Conservation (phyloP, 345 rosid species). For the Rhizophora mangle region DNA sequence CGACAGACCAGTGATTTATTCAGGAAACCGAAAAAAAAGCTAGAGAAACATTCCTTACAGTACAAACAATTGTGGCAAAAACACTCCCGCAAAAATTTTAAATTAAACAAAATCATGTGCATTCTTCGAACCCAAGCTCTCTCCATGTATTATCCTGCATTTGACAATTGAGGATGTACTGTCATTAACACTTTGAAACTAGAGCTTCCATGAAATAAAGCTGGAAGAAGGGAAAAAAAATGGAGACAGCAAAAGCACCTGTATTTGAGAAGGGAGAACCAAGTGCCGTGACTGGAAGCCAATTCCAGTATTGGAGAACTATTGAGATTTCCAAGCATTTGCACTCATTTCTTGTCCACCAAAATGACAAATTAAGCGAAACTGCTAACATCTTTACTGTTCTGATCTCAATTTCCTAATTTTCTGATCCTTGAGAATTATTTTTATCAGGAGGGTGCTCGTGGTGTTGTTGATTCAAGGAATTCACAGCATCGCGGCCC, state of each 20-base stretch:
- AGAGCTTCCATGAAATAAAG: not conserved
- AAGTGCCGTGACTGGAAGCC: not conserved
- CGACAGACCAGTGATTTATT: no score
- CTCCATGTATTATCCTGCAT: conserved; percentile 29
- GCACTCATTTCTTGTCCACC: conserved; percentile 16
- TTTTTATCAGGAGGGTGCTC: conserved; percentile 18
- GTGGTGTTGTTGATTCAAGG: conserved; percentile 20
- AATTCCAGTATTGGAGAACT: not conserved
- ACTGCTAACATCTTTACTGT: not conserved
- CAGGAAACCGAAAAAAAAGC: not conserved
- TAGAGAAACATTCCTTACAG: not conserved
- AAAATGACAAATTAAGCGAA: conserved; percentile 1
- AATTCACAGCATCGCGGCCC: conserved; percentile 18
- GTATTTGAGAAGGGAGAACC: conserved; percentile 1
- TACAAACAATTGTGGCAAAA: not conserved
- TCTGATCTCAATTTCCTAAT: conserved; percentile 24
- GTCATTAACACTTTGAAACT: not conserved
- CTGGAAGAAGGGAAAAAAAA: no score
- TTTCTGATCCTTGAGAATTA: conserved; percentile 25
- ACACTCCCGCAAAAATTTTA: not conserved
- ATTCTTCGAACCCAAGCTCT: conserved; percentile 20
- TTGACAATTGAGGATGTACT: not conserved
- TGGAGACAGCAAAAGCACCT: conserved; percentile 11
- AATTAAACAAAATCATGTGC: conserved; percentile 21
- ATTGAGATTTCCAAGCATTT: not conserved